Conservation (phyloP, 169 alveolate genomes). For the Ichthyophthirius multifiliis region DNA sequence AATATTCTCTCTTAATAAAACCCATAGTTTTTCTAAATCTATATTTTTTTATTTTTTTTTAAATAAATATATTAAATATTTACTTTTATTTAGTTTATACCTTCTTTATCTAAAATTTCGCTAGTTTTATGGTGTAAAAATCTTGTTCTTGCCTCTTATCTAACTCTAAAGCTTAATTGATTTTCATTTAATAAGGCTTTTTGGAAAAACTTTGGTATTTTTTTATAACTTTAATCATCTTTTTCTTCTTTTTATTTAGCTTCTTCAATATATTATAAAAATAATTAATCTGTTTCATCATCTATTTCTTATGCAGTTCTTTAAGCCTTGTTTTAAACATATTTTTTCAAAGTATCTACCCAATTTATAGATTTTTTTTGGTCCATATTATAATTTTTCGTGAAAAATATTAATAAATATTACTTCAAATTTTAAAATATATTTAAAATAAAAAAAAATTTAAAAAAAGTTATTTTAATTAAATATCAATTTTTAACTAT, state of each 20-base stretch:
- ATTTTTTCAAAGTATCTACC: conserved; percentile 30
- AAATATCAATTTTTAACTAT: no score
- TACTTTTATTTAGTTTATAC: background rate
- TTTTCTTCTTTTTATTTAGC: conserved; percentile 60
- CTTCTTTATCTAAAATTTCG: conserved; percentile 72
- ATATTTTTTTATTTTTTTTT: background rate
- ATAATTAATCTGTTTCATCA: conserved; percentile 69
- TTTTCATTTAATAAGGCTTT: conserved; percentile 58
- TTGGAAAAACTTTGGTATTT: conserved; percentile 72
- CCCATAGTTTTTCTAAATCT: conserved; percentile 77
- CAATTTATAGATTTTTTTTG: conserved; percentile 26
- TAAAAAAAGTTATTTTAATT: no score
- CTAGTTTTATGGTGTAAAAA: conserved; percentile 70
- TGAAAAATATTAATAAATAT: no score
- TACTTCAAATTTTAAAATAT: no score
- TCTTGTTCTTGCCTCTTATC: conserved; percentile 74
- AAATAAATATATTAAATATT: background rate
- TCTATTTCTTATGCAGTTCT: conserved; percentile 62
- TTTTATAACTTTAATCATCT: conserved; percentile 60
- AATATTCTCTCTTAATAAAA: conserved; percentile 63
- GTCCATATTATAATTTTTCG: no score
- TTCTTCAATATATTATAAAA: conserved; percentile 63
- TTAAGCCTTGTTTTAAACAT: conserved; percentile 37
- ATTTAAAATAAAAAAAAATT: no score
- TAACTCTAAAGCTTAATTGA: conserved; percentile 57